Percentiles rank a stretch among this genome's conserved stretches.
Evolutionary conservation across 2,329 filamentous ascomycete genomes (phyloP).

Genomic region (Scytalidium sp.): DNA sequence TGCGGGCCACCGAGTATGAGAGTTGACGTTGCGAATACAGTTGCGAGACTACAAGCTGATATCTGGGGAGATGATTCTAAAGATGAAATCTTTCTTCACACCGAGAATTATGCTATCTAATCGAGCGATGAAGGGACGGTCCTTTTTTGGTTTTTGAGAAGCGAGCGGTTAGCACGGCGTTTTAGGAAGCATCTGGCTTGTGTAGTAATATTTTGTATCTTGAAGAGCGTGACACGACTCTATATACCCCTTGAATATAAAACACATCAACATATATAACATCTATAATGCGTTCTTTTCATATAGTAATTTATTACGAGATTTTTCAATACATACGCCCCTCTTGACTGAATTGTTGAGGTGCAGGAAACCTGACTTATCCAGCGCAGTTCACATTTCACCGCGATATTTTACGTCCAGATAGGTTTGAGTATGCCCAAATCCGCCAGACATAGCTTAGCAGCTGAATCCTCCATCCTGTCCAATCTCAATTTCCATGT

Average conservation of each 20-base stretch:
- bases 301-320: too few species aligned
- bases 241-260: not conserved
- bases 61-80: conserved; percentile 76
- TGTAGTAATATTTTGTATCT: not conserved
- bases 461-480: too few species aligned
- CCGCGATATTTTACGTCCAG: conserved; percentile 12
- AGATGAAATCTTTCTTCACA: conserved; percentile 91
- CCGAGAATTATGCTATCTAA: conserved; percentile 89
- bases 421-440: too few species aligned
- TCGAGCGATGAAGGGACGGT: not conserved
- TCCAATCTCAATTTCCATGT: too few species aligned
- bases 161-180: not conserved
- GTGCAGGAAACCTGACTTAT: too few species aligned
- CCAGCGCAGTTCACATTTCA: conserved; percentile 2
- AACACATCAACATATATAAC: too few species aligned
- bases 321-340: too few species aligned
- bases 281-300: too few species aligned
- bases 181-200: not conserved
- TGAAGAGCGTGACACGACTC: not conserved
- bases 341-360: too few species aligned
- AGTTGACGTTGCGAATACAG: conserved; percentile 80
- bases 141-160: not conserved
- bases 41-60: conserved; percentile 76
- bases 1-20: conserved; percentile 88
- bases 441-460: too few species aligned